phyloP scores from a whole-genome alignment of 192 early-diverging fungal genomes.

The Coemansia sp. region DNA sequence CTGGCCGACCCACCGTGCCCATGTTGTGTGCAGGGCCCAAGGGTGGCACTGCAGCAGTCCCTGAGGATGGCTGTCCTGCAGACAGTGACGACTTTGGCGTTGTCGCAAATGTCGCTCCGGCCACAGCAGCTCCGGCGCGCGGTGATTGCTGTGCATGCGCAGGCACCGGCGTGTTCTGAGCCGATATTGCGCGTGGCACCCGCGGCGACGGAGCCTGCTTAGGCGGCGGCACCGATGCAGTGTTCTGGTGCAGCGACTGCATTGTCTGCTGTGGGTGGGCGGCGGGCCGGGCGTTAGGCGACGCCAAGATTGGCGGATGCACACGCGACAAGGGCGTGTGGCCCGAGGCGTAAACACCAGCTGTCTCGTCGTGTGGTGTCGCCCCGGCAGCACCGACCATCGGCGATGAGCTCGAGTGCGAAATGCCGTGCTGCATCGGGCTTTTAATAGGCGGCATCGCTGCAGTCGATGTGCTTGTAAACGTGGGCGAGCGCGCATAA shows the following conservation, averaged over 20 bases:
- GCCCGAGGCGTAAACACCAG: slow-evolving; percentile 1
- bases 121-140: slow-evolving; percentile 3
- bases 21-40: slow-evolving; percentile 15
- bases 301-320: slow-evolving; percentile 21
- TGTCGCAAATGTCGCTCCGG: slow-evolving; percentile 10
- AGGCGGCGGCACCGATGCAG: slow-evolving; percentile 39
- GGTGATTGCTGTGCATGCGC: slow-evolving; percentile 28
- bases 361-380: slow-evolving; percentile 18
- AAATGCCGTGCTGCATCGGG: slow-evolving; percentile 5
- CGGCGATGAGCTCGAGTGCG: slow-evolving; percentile 35
- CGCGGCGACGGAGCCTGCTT: slow-evolving; percentile 31
- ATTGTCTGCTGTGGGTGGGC: slow-evolving; percentile 13
- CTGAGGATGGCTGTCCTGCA: not conserved
- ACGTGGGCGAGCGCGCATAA: slow-evolving; percentile 48
- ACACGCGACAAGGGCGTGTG: slow-evolving; percentile 33
- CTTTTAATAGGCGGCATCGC: slow-evolving; percentile 33
- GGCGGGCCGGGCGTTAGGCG: slow-evolving; percentile 34
- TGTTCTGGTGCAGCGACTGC: slow-evolving; percentile 47
- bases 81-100: slow-evolving; percentile 15
- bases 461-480: slow-evolving; percentile 21
- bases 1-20: slow-evolving; percentile 11
- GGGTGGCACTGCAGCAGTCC: slow-evolving; percentile 13
- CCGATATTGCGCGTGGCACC: slow-evolving; percentile 36
- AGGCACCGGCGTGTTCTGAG: slow-evolving; percentile 29
- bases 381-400: slow-evolving; percentile 3